A percentile compares a stretch with the other conserved stretches of the same genome.
Evolutionary conservation across 1,284 basidiomycete genomes (phyloP).

Genomic region (Coriolopsis trogii): DNA sequence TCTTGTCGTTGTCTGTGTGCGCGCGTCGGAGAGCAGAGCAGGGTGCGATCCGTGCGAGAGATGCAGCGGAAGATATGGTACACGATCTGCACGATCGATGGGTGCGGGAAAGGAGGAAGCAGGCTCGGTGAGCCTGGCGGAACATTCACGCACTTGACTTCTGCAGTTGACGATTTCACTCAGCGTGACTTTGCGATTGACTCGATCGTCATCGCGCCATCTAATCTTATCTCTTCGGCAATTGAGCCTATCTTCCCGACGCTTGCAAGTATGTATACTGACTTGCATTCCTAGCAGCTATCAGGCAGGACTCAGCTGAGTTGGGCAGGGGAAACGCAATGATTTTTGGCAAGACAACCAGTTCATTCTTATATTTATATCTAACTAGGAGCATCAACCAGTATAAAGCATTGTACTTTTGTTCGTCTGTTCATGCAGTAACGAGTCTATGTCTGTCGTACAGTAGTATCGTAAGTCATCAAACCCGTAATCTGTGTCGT

Average conservation of each 20-base stretch:
- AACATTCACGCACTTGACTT: slow-evolving; percentile 17
- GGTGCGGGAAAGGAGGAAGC: slow-evolving; percentile 11
- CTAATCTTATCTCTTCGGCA: slow-evolving; percentile 16
- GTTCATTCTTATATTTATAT: no score
- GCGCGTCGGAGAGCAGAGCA: neutral
- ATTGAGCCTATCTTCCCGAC: neutral
- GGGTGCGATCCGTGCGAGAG: neutral
- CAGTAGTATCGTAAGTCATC: slow-evolving; percentile 2
- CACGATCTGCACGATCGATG: slow-evolving; percentile 23
- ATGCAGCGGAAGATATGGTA: slow-evolving; percentile 1
- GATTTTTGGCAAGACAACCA: no score
- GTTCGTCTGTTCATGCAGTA: no score
- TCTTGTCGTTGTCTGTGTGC: neutral
- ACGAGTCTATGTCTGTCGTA: no score
- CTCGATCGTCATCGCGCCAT: slow-evolving; percentile 19
- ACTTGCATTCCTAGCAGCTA: no score
- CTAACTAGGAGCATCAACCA: neutral
- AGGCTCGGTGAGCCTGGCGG: slow-evolving; percentile 20
- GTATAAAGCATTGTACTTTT: neutral
- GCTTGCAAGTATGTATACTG: no score
- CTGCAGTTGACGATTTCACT: slow-evolving; percentile 20
- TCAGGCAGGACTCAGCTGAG: no score
- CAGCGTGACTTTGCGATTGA: slow-evolving; percentile 15
- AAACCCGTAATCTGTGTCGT: slow-evolving; percentile 6
- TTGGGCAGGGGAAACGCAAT: no score